A percentile compares a stretch with the other conserved stretches of the same genome.
Conservation (phyloP, 2,329 filamentous ascomycete species). For the Phaeosphaeria sp. region DNA sequence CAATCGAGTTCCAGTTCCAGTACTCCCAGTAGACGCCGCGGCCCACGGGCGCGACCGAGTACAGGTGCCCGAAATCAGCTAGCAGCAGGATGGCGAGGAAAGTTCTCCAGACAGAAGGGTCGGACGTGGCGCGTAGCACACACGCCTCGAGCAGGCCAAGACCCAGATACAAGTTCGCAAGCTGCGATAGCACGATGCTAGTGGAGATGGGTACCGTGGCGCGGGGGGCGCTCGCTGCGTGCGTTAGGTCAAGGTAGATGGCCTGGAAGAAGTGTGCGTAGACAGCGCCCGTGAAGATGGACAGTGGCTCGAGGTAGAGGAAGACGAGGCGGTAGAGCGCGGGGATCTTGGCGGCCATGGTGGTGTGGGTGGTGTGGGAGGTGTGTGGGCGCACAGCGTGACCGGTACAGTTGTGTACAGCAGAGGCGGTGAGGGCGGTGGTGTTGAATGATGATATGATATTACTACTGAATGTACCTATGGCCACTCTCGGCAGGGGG, state of each 20-base stretch:
- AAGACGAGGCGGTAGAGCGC: slow-evolving; percentile 74
- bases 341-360: slow-evolving; percentile 58
- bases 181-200: slow-evolving; percentile 73
- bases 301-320: slow-evolving; percentile 71
- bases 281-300: slow-evolving; percentile 61
- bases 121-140: slow-evolving; percentile 72
- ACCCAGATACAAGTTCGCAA: slow-evolving; percentile 79
- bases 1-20: slow-evolving; percentile 69
- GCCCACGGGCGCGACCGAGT: slow-evolving; percentile 68
- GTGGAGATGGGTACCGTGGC: slow-evolving; percentile 63
- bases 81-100: slow-evolving; percentile 72
- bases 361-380: slow-evolving; percentile 15
- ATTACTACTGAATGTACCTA: background rate
- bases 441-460: background rate
- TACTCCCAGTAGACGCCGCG: slow-evolving; percentile 69
- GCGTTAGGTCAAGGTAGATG: slow-evolving; percentile 70
- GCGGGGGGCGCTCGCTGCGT: slow-evolving; percentile 60
- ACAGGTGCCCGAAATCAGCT: slow-evolving; percentile 79
- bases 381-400: slow-evolving; percentile 1
- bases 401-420: slow-evolving; percentile 3
- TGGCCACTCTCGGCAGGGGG: background rate
- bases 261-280: slow-evolving; percentile 59
- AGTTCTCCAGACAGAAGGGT: slow-evolving; percentile 73
- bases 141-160: slow-evolving; percentile 80
- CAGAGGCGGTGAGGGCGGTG: background rate